These are phyloP conservation scores for Fomitopsis betulina DNA, from an alignment of 1,284 basidiomycete genomes.

Conservation along the genomic window DNA sequence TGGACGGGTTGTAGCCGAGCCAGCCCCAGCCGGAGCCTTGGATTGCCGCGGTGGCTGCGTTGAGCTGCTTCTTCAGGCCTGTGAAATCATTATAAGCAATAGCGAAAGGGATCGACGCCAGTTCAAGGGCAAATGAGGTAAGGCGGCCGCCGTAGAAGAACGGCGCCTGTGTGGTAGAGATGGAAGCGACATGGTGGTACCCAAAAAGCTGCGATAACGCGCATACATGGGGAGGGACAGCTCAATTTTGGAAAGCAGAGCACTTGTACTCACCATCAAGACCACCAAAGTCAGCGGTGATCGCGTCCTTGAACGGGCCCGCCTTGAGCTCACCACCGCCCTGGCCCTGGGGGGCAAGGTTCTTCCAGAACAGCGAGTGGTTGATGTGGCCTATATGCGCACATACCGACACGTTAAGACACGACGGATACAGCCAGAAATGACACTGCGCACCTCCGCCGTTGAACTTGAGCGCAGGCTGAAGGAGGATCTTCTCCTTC, in stretches of 20 bases:
- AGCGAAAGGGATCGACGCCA: background rate
- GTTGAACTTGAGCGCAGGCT: conserved; percentile 70
- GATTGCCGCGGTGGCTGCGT: conserved; percentile 86
- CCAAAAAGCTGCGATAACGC: background rate
- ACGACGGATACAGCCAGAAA: background rate
- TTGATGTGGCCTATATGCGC: conserved; percentile 69
- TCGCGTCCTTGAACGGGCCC: conserved; percentile 65
- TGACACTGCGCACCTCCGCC: conserved; percentile 43
- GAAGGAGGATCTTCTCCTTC: conserved; percentile 76
- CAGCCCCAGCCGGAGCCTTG: conserved; percentile 99
- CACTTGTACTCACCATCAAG: conserved; percentile 43
- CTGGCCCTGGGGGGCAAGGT: conserved; percentile 54
- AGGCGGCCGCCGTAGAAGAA: background rate
- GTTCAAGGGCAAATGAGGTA: background rate
- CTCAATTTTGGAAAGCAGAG: background rate
- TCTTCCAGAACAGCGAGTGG: conserved; percentile 94
- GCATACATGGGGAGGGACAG: background rate
- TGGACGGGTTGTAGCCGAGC: conserved; percentile 75
- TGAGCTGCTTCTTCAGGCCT: conserved; percentile 78
- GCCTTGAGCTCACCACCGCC: conserved; percentile 61
- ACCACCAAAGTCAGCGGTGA: conserved; percentile 63
- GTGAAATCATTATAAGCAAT: background rate
- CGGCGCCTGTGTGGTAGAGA: too few species aligned
- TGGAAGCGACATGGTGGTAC: too few species aligned
- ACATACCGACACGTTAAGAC: background rate